These are phyloP conservation scores for Diplosphaera chodatii DNA, from an alignment of 139 green algal genomes.

Conservation along the genomic window DNA sequence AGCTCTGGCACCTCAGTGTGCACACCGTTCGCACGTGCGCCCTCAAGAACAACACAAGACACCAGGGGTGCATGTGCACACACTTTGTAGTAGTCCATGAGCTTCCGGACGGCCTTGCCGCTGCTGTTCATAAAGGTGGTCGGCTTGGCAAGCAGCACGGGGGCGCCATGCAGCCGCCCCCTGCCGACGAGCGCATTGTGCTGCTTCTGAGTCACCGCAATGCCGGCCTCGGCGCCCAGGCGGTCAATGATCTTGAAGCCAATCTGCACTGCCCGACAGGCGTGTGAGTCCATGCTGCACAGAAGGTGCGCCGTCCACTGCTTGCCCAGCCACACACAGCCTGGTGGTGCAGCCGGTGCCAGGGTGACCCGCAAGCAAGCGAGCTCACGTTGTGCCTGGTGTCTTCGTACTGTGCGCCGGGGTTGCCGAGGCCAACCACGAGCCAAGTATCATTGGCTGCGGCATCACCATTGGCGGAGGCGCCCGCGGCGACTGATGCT, in stretches of 20 bases:
- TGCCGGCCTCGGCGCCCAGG: slow-evolving; percentile 46
- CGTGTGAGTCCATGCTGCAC: no score
- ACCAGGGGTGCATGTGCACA: no score
- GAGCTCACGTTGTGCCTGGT: slow-evolving; percentile 77
- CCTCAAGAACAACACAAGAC: no score
- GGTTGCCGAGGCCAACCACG: slow-evolving; percentile 74
- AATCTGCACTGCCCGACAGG: slow-evolving; percentile 29
- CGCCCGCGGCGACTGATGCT: background rate
- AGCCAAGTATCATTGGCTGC: slow-evolving; percentile 36
- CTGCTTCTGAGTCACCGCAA: slow-evolving; percentile 55
- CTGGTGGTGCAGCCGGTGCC: no score
- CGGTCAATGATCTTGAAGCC: slow-evolving; percentile 80
- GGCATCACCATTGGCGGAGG: background rate
- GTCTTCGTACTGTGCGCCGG: slow-evolving; percentile 58
- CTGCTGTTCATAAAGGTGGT: slow-evolving; percentile 90
- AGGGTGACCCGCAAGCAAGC: no score
- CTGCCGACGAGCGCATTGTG: slow-evolving; percentile 59
- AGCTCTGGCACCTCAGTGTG: no score
- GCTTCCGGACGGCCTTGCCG: slow-evolving; percentile 66
- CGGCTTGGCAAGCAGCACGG: slow-evolving; percentile 77
- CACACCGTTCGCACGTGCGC: no score
- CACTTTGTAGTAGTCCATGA: slow-evolving; percentile 74
- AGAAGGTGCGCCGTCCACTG: background rate
- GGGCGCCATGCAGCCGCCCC: slow-evolving; percentile 30
- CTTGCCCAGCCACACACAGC: no score